These are phyloP conservation scores for Cutaneotrichosporon arboriforme DNA, from an alignment of 1,284 basidiomycete species.

Conservation along the genomic window DNA sequence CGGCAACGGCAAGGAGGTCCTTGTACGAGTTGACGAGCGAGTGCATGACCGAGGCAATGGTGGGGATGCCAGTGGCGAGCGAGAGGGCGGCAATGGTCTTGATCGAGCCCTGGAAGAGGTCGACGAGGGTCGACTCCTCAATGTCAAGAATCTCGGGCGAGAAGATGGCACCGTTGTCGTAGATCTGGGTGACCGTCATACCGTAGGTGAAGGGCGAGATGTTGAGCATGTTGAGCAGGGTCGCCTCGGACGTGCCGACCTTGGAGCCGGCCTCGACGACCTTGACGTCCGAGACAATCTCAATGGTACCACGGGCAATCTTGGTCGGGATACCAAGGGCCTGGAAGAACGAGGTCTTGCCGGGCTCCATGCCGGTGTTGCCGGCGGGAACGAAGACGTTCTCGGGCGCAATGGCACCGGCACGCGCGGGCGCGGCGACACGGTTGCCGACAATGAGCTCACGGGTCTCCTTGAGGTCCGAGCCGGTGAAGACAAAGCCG, in stretches of 20 bases:
- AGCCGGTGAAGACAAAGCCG: slow-evolving; percentile 95
- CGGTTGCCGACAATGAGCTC: slow-evolving; percentile 91
- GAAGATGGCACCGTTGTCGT: slow-evolving; percentile 87
- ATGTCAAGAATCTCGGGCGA: slow-evolving; percentile 87
- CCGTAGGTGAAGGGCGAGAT: slow-evolving; percentile 98
- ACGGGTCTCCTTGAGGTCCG: slow-evolving; percentile 91
- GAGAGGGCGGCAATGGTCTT: slow-evolving; percentile 96
- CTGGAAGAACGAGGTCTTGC: slow-evolving; percentile 99
- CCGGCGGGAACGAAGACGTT: slow-evolving; percentile 89
- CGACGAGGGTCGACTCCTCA: slow-evolving; percentile 82
- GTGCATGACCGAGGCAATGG: slow-evolving; percentile 87
- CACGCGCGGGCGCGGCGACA: slow-evolving; percentile 96
- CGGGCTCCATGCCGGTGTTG: slow-evolving; percentile 99
- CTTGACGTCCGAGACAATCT: slow-evolving; percentile 97
- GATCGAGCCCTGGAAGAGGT: slow-evolving; percentile 85
- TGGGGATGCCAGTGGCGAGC: slow-evolving; percentile 91
- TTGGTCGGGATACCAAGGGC: slow-evolving; percentile 99
- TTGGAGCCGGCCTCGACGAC: slow-evolving; percentile 86
- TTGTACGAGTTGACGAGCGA: slow-evolving; percentile 98
- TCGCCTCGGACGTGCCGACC: slow-evolving; percentile 96
- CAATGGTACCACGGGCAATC: slow-evolving; percentile 99
- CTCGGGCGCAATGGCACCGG: slow-evolving; percentile 89
- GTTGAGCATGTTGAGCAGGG: slow-evolving; percentile 98
- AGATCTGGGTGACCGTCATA: slow-evolving; percentile 93
- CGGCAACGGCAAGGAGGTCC: slow-evolving; percentile 85